A percentile compares a stretch with the other conserved stretches of the same genome.
Conservation (phyloP, 139 green algal genomes). For the Tetradesmus obliquus region DNA sequence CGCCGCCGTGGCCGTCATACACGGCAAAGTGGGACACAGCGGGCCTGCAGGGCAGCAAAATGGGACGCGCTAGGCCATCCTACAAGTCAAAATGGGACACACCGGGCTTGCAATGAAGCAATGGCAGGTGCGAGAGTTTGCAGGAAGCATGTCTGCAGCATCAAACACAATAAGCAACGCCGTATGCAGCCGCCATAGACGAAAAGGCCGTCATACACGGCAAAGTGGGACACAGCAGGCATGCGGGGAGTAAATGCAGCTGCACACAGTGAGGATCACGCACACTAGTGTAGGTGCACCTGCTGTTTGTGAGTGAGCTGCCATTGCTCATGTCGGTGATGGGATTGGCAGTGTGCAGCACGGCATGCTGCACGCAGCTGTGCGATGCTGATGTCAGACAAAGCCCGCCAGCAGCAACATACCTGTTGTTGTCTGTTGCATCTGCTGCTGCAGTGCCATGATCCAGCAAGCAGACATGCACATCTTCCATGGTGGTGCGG, state of each 20-base stretch:
- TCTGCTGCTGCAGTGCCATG: neutral
- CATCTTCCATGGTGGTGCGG: neutral
- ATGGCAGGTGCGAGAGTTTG: too few relatives aligned
- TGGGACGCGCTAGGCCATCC: neutral
- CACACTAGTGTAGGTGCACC: too few relatives aligned
- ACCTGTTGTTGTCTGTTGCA: neutral
- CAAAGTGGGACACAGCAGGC: conserved; percentile 53
- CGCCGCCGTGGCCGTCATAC: conserved; percentile 69
- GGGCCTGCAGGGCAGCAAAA: neutral
- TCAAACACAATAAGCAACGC: conserved; percentile 18
- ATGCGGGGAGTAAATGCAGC: neutral
- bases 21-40: conserved; percentile 59
- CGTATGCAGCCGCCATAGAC: conserved; percentile 54
- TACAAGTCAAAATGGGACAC: neutral
- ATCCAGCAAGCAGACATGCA: neutral
- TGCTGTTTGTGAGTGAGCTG: too few relatives aligned
- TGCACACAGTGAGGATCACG: too few relatives aligned
- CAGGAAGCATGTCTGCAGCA: too few relatives aligned
- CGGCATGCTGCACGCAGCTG: too few relatives aligned
- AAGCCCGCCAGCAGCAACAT: too few relatives aligned
- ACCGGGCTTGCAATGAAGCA: neutral
- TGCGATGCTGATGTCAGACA: too few relatives aligned
- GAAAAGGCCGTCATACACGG: conserved; percentile 62
- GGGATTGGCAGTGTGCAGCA: too few relatives aligned
- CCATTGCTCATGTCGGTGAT: too few relatives aligned